Base-by-base conservation (phyloP, 805 yeast species). In the Myxozyma neglecta region DNA sequence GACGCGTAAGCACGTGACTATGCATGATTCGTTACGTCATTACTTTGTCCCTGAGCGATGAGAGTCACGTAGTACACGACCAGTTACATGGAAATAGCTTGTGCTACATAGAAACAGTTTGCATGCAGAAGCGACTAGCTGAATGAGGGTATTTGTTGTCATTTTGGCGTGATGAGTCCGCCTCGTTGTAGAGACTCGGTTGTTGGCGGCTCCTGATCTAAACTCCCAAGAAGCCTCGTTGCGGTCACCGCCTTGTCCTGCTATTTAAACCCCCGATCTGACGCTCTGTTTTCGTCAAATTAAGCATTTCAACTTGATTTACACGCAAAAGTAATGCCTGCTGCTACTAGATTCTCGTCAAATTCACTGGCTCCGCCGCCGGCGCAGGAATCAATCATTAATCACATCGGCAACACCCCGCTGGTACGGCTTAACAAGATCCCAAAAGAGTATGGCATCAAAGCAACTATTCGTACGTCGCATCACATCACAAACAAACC, bases 341-440 rank as follows among this genome's bases (percentile, higher is more conserved):
- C 44, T 14, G 34, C 39, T n/a, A n/a, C 8, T 13, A 32, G 20
- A 20, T 45, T 34, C 16, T 29, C 53, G 24, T 16, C 44, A 8
- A 16, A 34, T 32, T 36, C 18, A 14, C 20, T 53, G 20, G 6
- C 16, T 0, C 64, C 65, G 57, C 81, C 81, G 40, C 78, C 81
- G 8, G 67, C 77, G n/a, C 73, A 77, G 24, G 80, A 82, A 50
- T 78, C 83, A 70, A 85, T 86, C 56, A 79, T 89, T 54, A 91
- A 89, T 64, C 83, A 87, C 71, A 89, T 89, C 66, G 96, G 96
- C 57, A 85, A 89, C 80, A 89, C 96, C 9, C 96, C 96, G 13
- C 75, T 89, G 71, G 86, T 89, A 64, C 82, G 80, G 73, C 77
- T 89, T 62, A 88, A 87, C 79, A 85, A 83, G 71, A 82, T 89